phyloP scores from a whole-genome alignment of 306 rosid genomes.

The Herpetospermum pedunculosum region DNA sequence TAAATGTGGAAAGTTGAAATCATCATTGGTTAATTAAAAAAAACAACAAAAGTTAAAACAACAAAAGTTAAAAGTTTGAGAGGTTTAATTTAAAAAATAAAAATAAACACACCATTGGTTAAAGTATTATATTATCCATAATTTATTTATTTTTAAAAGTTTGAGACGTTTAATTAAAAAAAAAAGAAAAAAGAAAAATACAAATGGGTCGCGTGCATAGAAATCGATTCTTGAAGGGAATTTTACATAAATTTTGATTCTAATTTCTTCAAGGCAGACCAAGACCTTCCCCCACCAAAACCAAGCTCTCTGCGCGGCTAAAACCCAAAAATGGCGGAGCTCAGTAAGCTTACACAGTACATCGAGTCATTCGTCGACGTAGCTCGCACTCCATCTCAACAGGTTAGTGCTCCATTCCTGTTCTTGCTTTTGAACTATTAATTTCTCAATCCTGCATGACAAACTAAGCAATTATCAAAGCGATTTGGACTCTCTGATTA shows the following conservation, averaged over 20 bases:
- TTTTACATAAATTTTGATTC: neutral
- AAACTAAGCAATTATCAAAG: neutral
- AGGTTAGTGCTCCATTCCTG: slow-evolving; percentile 31
- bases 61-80: too few species aligned
- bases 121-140: too few species aligned
- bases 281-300: neutral
- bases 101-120: too few species aligned
- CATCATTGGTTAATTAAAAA: too few species aligned
- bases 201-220: neutral
- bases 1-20: too few species aligned
- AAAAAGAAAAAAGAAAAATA: neutral
- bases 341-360: slow-evolving; percentile 33
- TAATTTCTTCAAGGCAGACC: neutral
- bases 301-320: neutral
- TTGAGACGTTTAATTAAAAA: too few species aligned
- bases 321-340: slow-evolving; percentile 43
- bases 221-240: neutral
- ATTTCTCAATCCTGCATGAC: neutral
- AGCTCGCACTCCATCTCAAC: slow-evolving; percentile 44
- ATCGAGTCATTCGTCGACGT: slow-evolving; percentile 68
- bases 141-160: too few species aligned
- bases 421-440: neutral
- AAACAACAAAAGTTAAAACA: too few species aligned
- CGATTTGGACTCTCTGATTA: neutral
- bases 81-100: too few species aligned